Percentiles rank a stretch among this genome's conserved stretches.
These are phyloP conservation scores for Rugosomyces carneus DNA, from an alignment of 1,284 basidiomycete genomes.

Conservation along the genomic window DNA sequence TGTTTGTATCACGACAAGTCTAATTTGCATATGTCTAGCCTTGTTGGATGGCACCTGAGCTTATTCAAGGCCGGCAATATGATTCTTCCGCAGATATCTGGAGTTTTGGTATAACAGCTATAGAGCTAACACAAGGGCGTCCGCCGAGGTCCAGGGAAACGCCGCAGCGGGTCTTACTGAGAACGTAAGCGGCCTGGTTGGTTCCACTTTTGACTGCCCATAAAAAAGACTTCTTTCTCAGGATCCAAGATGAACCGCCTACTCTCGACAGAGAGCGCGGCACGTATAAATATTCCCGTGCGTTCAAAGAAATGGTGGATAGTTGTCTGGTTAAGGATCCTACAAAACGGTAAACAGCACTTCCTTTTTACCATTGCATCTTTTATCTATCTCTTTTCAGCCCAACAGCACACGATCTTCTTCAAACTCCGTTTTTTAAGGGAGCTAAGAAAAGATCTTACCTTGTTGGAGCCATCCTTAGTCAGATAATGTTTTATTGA, in stretches of 20 bases:
- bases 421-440: constrained; percentile 78
- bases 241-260: constrained; percentile 69
- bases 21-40: constrained; percentile 39
- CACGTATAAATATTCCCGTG: constrained; percentile 72
- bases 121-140: constrained; percentile 79
- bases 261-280: constrained; percentile 68
- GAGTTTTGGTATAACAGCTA: constrained; percentile 87
- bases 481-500: constrained; percentile 27
- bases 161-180: constrained; percentile 69
- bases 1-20: not conserved
- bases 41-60: constrained; percentile 92
- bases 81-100: constrained; percentile 86
- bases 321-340: constrained; percentile 84
- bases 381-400: constrained; percentile 26
- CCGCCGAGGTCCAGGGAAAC: constrained; percentile 77
- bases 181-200: constrained; percentile 44
- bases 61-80: constrained; percentile 80
- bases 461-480: constrained; percentile 71
- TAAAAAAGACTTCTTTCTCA: constrained; percentile 23
- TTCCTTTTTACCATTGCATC: not conserved
- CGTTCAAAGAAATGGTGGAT: constrained; percentile 77
- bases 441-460: constrained; percentile 68
- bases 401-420: constrained; percentile 73
- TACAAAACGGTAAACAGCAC: constrained; percentile 43
- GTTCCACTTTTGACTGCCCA: constrained; percentile 1